These are phyloP conservation scores for Coemansia guatemalensis DNA, from an alignment of 192 early-diverging fungal species.

Conservation along the genomic window DNA sequence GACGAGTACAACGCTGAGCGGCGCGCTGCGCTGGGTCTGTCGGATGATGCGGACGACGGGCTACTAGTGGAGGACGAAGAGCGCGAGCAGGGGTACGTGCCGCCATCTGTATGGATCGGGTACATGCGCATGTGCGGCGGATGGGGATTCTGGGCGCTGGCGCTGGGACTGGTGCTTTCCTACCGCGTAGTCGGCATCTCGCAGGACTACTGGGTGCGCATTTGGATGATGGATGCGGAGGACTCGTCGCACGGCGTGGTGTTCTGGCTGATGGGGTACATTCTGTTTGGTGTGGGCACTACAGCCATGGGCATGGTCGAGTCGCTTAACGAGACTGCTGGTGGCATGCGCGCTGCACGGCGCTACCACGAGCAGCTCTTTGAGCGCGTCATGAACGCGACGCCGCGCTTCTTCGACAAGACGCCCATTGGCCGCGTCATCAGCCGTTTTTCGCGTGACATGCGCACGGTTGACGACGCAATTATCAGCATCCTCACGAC, in stretches of 20 bases:
- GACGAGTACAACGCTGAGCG: slow-evolving; percentile 34
- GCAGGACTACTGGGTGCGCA: slow-evolving; percentile 67
- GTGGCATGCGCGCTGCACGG: slow-evolving; percentile 57
- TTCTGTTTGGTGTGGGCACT: slow-evolving; percentile 56
- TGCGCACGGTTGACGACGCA: slow-evolving; percentile 76
- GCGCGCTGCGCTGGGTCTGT: not conserved
- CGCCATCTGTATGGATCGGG: slow-evolving; percentile 68
- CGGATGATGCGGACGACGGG: slow-evolving; percentile 20
- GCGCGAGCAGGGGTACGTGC: slow-evolving; percentile 77
- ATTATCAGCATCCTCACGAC: slow-evolving; percentile 55
- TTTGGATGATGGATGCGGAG: slow-evolving; percentile 53
- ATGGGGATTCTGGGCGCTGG: slow-evolving; percentile 57
- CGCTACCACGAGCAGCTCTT: slow-evolving; percentile 61
- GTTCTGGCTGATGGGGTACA: slow-evolving; percentile 66
- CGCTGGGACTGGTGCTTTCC: slow-evolving; percentile 30
- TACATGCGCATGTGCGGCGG: slow-evolving; percentile 75
- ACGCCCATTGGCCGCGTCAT: slow-evolving; percentile 87
- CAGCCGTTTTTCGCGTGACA: slow-evolving; percentile 88
- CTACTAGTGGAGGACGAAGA: slow-evolving; percentile 83
- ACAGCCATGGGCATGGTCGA: slow-evolving; percentile 43
- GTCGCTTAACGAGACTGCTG: slow-evolving; percentile 23
- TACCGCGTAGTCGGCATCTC: slow-evolving; percentile 51
- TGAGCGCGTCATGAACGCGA: slow-evolving; percentile 64
- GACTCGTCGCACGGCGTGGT: slow-evolving; percentile 1
- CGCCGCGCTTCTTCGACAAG: slow-evolving; percentile 86